Conservation (phyloP, 768 basidiomycete species). For the Cyclocybe aegerita region DNA sequence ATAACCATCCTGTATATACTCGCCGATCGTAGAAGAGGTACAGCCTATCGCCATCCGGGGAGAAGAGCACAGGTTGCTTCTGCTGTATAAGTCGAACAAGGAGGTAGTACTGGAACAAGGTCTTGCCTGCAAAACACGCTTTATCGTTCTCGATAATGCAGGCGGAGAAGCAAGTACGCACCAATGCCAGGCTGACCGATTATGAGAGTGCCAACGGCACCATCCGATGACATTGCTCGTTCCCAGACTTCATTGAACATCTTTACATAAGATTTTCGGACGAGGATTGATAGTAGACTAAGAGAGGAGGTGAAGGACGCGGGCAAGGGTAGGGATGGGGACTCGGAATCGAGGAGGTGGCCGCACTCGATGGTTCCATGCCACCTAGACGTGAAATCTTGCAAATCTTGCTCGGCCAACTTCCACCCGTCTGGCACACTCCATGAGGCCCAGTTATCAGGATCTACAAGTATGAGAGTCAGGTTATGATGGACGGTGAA, state of each 20-base stretch:
- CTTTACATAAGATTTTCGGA: constrained; percentile 5
- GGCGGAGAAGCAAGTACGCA: neutral
- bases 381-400: neutral
- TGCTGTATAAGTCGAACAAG: constrained; percentile 9
- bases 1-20: neutral
- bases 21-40: constrained; percentile 3
- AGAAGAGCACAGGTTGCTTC: constrained; percentile 4
- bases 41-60: neutral
- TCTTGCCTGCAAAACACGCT: constrained; percentile 4
- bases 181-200: constrained; percentile 8
- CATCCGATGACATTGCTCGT: neutral
- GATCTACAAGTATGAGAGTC: neutral
- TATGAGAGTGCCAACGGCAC: constrained; percentile 1
- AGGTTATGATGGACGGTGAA: neutral
- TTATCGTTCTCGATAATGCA: neutral
- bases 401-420: neutral
- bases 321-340: constrained; percentile 1
- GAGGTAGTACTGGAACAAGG: neutral
- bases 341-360: neutral
- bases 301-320: neutral
- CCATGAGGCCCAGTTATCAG: neutral
- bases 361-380: neutral
- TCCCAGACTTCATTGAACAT: constrained; percentile 5
- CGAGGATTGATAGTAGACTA: constrained; percentile 1
- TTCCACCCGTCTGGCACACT: neutral